phyloP scores from a whole-genome alignment of 176 grass and related monocot species.

The Bothriochloa decipiens region DNA sequence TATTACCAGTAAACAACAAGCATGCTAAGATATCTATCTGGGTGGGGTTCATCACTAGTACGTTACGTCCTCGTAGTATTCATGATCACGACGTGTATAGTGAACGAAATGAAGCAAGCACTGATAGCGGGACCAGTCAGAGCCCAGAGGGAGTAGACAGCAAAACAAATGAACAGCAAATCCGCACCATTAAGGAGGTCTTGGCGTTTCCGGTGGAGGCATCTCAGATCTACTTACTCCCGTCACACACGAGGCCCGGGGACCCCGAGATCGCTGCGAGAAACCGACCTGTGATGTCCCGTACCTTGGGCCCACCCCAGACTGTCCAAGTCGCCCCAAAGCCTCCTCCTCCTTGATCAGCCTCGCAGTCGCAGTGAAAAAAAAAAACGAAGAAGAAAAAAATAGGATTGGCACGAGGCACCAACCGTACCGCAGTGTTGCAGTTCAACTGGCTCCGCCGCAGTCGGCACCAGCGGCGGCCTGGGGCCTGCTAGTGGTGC shows the following conservation, averaged over 20 bases:
- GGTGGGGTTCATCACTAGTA: neutral
- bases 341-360: neutral
- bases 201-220: conserved; percentile 38
- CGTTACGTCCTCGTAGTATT: neutral
- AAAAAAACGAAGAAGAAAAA: neutral
- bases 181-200: conserved; percentile 29
- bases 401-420: conserved; percentile 31
- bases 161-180: conserved; percentile 52
- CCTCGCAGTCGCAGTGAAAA: neutral
- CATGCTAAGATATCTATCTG: neutral
- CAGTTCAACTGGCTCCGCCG: conserved; percentile 41
- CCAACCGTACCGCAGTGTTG: conserved; percentile 29
- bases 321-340: conserved; percentile 11
- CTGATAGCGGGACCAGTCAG: neutral
- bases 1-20: no score
- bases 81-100: neutral
- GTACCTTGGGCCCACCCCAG: neutral
- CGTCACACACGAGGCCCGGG: conserved; percentile 8
- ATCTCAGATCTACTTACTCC: conserved; percentile 61
- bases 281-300: conserved; percentile 50
- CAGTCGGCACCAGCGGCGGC: conserved; percentile 16
- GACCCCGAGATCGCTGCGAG: conserved; percentile 40
- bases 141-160: conserved; percentile 46
- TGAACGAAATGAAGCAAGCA: no score
- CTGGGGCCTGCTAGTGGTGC: no score